phyloP scores from a whole-genome alignment of 1,139 yeast genomes.

The Protomyces lactucae-debilis region DNA sequence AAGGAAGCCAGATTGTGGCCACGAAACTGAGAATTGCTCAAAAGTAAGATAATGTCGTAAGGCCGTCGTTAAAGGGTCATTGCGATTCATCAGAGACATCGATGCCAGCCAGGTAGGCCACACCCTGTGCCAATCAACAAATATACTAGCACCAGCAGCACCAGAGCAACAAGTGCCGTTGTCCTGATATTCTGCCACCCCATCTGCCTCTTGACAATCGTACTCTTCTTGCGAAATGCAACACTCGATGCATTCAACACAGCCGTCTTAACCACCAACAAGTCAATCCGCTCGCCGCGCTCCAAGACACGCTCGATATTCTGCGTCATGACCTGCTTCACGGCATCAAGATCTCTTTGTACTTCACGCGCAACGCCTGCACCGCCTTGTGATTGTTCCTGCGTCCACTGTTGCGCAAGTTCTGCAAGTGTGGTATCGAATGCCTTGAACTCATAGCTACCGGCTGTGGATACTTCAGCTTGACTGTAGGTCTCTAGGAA shows the following conservation, averaged over 20 bases:
- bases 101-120: constrained; percentile 16
- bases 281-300: constrained; percentile 73
- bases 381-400: constrained; percentile 1
- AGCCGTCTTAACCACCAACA: constrained; percentile 76
- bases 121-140: constrained; percentile 20
- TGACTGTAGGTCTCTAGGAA: constrained; percentile 33
- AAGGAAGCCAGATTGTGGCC: too few species aligned
- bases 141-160: constrained; percentile 9
- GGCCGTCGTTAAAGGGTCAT: too few species aligned
- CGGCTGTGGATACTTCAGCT: constrained; percentile 31
- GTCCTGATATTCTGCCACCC: constrained; percentile 59
- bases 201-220: constrained; percentile 56
- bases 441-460: constrained; percentile 28
- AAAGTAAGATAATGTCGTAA: too few species aligned
- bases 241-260: constrained; percentile 62
- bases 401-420: constrained; percentile 24
- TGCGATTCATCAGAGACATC: constrained; percentile 4
- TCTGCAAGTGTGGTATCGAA: constrained; percentile 27
- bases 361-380: constrained; percentile 33
- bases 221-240: constrained; percentile 69
- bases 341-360: constrained; percentile 42
- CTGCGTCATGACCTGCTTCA: constrained; percentile 41
- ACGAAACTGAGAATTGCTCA: too few species aligned
- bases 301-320: constrained; percentile 52
- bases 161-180: constrained; percentile 18